A percentile compares a stretch with the other conserved stretches of the same genome.
Evolutionary conservation across 106 monocot species (phyloP).

Genomic region (Dioscorea dumetorum): DNA sequence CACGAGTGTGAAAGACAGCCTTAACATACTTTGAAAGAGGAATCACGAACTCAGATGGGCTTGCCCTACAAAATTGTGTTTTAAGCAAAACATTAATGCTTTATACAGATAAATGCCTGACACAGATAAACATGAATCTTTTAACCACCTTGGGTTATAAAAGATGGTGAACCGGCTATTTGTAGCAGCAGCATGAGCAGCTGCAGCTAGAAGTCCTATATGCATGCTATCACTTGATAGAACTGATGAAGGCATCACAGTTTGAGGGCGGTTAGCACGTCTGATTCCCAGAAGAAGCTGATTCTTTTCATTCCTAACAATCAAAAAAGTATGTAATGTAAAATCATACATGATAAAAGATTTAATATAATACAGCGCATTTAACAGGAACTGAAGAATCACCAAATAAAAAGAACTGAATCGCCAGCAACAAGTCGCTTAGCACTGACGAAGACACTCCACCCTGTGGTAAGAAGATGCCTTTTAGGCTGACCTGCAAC

Average conservation of each 20-base stretch:
- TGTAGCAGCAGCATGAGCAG: conserved; percentile 95
- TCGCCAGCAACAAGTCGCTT: conserved; percentile 97
- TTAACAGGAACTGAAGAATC: not conserved
- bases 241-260: conserved; percentile 89
- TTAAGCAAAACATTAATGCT: not conserved
- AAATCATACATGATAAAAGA: not conserved
- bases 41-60: conserved; percentile 95
- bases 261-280: conserved; percentile 75
- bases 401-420: conserved; percentile 98
- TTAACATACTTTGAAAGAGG: conserved; percentile 86
- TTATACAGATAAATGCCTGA: not conserved
- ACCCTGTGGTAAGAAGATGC: conserved; percentile 97
- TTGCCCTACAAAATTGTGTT: conserved; percentile 36
- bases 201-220: conserved; percentile 95
- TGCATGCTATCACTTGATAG: conserved; percentile 99
- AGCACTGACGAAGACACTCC: conserved; percentile 97
- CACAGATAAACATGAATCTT: not conserved
- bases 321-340: not conserved
- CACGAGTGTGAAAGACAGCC: conserved; percentile 84
- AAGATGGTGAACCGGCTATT: conserved; percentile 94
- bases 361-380: not conserved
- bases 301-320: conserved; percentile 85
- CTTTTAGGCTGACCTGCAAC: conserved; percentile 91
- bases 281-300: conserved; percentile 91
- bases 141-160: conserved; percentile 83